phyloP scores from a whole-genome alignment of 768 basidiomycete species.

The Lactifluus rugatus region DNA sequence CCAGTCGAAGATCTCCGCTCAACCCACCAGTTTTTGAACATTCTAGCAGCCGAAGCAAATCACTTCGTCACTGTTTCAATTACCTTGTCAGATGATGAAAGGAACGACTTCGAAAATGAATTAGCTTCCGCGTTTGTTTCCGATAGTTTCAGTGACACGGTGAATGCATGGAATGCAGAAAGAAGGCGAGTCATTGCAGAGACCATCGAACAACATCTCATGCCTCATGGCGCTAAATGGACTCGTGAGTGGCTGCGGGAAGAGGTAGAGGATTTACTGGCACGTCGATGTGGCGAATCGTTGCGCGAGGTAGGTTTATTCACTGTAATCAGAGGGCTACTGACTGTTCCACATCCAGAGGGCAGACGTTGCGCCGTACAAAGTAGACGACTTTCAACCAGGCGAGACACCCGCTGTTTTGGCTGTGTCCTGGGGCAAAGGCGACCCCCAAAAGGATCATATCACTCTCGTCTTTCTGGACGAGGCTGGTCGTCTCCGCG shows the following conservation, averaged over 20 bases:
- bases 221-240: conserved; percentile 84
- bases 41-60: conserved; percentile 85
- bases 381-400: conserved; percentile 47
- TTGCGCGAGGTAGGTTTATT: conserved; percentile 55
- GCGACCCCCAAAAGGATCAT: conserved; percentile 86
- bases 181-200: conserved; percentile 71
- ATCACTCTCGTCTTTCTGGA: conserved; percentile 81
- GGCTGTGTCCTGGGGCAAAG: conserved; percentile 90
- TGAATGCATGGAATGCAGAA: conserved; percentile 86
- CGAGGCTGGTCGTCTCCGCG: conserved; percentile 81
- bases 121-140: conserved; percentile 79
- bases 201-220: conserved; percentile 68
- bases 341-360: conserved; percentile 39
- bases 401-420: conserved; percentile 75
- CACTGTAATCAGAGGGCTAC: not conserved
- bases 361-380: conserved; percentile 72
- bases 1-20: conserved; percentile 59
- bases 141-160: conserved; percentile 74
- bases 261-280: conserved; percentile 81
- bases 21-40: conserved; percentile 77
- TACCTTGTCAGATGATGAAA: conserved; percentile 49
- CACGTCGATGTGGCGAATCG: conserved; percentile 52
- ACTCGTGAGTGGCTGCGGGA: conserved; percentile 79
- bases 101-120: conserved; percentile 58
- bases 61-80: conserved; percentile 74